Evolutionary conservation across 2,329 filamentous ascomycete species (phyloP).

Genomic region (Sclerotinia glacialis): DNA sequence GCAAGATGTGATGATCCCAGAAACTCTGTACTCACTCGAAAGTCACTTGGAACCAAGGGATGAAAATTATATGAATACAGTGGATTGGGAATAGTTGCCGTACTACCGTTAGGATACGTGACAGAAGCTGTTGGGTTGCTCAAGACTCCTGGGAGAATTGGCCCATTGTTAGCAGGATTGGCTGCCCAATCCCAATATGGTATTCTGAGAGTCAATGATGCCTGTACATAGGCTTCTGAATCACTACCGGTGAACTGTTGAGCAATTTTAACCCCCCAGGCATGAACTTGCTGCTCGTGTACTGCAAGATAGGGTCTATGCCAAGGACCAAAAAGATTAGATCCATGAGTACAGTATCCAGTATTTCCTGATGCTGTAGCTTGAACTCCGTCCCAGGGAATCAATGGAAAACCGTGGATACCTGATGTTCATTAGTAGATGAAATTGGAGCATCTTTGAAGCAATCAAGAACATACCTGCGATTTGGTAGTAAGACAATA

Average conservation of each 20-base stretch:
- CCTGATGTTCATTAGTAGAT: conserved; percentile 3
- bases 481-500: conserved; percentile 74
- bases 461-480: conserved; percentile 51
- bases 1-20: background rate
- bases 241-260: conserved; percentile 48
- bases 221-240: conserved; percentile 46
- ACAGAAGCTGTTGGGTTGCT: conserved; percentile 16
- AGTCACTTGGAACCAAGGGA: conserved; percentile 40
- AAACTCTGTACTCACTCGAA: background rate
- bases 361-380: conserved; percentile 57
- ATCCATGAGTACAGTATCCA: conserved; percentile 74
- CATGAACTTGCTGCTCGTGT: conserved; percentile 51
- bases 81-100: conserved; percentile 61
- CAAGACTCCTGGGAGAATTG: conserved; percentile 42
- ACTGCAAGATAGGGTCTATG: conserved; percentile 74
- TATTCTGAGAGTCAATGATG: conserved; percentile 42
- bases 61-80: conserved; percentile 59
- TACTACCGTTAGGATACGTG: conserved; percentile 44
- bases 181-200: conserved; percentile 51
- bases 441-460: background rate
- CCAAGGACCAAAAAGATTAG: conserved; percentile 75
- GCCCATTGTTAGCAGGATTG: conserved; percentile 42
- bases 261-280: conserved; percentile 44
- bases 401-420: conserved; percentile 19
- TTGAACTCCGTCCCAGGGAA: conserved; percentile 39